A percentile compares a stretch with the other conserved stretches of the same genome.
Conservation (phyloP, 2,329 filamentous ascomycete species). For the Penicillium palitans region DNA sequence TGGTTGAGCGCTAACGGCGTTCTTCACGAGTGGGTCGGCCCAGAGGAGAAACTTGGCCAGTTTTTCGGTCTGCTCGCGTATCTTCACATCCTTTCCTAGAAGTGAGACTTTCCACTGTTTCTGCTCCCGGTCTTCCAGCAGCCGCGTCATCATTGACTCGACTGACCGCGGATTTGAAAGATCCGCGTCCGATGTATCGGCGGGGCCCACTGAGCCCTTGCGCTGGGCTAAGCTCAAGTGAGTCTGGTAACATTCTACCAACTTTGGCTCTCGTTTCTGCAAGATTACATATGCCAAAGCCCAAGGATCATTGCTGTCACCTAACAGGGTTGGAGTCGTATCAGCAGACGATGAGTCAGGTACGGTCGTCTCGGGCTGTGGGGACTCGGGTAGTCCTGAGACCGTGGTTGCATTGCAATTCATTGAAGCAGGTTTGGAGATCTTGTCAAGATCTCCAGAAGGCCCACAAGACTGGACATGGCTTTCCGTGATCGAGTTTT, state of each 20-base stretch:
- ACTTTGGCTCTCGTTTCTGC: not conserved
- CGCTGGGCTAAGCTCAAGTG: not conserved
- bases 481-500: not conserved
- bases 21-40: not conserved
- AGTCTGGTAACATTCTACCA: not conserved
- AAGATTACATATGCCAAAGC: not conserved
- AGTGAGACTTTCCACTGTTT: slow-evolving; percentile 25
- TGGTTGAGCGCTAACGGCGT: not conserved
- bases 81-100: slow-evolving; percentile 1
- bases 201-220: not conserved
- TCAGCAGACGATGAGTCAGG: not conserved
- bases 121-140: slow-evolving; percentile 1
- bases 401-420: not conserved
- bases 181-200: not conserved
- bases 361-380: not conserved
- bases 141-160: not conserved
- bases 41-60: slow-evolving; percentile 8
- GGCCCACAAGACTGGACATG: not conserved
- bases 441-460: not conserved
- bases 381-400: not conserved
- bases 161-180: not conserved
- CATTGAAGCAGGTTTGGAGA: not conserved
- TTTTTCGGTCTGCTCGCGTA: slow-evolving; percentile 10
- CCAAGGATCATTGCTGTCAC: not conserved
- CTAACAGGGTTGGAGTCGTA: not conserved